Evolutionary conservation across 805 yeast species (phyloP), one percentile per base, ranked within the genome.

Genomic region (Starmerella kuoi): DNA sequence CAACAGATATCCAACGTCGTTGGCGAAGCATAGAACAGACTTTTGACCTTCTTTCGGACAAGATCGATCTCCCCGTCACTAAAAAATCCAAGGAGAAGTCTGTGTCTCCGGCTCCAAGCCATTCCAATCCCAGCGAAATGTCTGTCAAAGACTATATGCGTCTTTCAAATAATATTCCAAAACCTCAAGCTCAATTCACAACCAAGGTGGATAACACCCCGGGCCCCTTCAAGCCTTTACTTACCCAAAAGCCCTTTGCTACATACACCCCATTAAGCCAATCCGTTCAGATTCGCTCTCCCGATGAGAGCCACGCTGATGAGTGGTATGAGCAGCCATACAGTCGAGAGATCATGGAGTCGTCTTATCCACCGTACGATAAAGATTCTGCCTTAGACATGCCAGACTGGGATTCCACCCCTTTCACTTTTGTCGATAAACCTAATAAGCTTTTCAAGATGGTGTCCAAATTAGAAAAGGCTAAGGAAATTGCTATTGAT

Each of bases 401-500:
- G 11, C 52, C 52, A 12, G 64, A 65, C 12, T 78, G 88, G 12
- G 48, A 47, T 14, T 50, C 28, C 19, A 44, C 51, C 3, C 49
- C 47, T 8, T 31, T 61, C 19, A 68, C 65, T 2, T 84, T 91
- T 83, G 81, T 91, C 0, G 86, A 81, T 49, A 67, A 70, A 1
- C 61, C 64, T 1, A 76, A 69, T 19, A 62, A 65, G 20, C 58
- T 91, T 21, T 53, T 62, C 1, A 60, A 56, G 5, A 72, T 91
- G 79, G 49, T 84, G 1, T 57, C 61, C 1, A 71, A 68, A 5
- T 65, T 91, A 35, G 57, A 60, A 39, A 55, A 59, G 3, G 67
- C 69, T 43, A 62, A 66, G 2, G 94, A 75, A 42, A 73, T 91
- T 31, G 98, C 97, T 2, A 79, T 91, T 14, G 99, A 91, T 68